Evolutionary conservation across 2,329 filamentous ascomycete species (phyloP), one percentile per base, ranked within the genome.

Genomic region (Monilinia laxa): DNA sequence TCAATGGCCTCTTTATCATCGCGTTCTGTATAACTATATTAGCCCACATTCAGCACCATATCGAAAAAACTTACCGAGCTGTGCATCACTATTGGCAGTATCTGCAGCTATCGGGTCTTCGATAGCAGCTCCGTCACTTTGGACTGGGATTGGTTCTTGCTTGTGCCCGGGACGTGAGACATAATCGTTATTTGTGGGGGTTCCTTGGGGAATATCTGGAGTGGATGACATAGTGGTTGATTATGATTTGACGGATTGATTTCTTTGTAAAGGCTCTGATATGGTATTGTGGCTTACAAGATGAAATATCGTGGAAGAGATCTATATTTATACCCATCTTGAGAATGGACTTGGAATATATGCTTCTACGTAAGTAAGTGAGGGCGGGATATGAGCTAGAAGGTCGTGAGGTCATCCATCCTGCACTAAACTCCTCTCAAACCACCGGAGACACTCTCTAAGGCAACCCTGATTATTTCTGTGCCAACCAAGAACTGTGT

Each of bases 1-100:
- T 55, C 66, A 11, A 67, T 59, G 47, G 47, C 49, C 11, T 60
- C 55, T 12, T 56, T 42, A 18, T 67, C 51, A 5, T 66, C 66
- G 28, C 54, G 54, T 25, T 65, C 62, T 65, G 16, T 53, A 63
- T 10, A 40, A 49, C 20, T 6, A 49, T 49, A 23, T n/a, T 49
- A 23, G 45, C 6, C 6, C 18, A 49, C 9, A 9, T n/a, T 20
- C 45, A 20, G 45, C 20, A 49, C 10, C 18, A 49, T 49, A 49
- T 20, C 20, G 20, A n/a, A 7, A n/a, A n/a, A 49, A 47, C 18
- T 9, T n/a, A 49, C 20, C 20, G 4, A 49, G 45, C 45, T 49
- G 20, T n/a, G 45, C 16, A 38, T 14, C 9, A 10, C 14, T 28
- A 47, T 49, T n/a, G 45, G 45, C 45, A 51, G 3, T 23, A 23